A percentile compares a stretch with the other conserved stretches of the same genome.
Conservation (phyloP, 2,329 filamentous ascomycete species). For the Curvularia spicifera region DNA sequence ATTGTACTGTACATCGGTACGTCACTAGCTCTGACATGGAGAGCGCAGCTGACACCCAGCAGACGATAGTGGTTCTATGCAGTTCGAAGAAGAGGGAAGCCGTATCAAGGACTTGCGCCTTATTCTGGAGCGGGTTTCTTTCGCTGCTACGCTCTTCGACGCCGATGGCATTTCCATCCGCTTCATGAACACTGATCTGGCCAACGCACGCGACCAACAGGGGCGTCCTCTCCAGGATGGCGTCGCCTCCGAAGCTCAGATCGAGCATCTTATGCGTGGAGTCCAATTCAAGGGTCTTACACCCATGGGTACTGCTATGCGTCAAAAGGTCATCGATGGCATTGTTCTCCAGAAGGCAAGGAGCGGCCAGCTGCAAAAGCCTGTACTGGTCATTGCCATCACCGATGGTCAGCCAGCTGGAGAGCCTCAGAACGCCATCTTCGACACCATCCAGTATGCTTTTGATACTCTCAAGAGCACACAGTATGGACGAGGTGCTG, state of each 20-base stretch:
- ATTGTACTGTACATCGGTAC: constrained; percentile 65
- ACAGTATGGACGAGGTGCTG: constrained; percentile 63
- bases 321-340: constrained; percentile 68
- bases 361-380: constrained; percentile 64
- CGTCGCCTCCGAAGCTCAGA: constrained; percentile 64
- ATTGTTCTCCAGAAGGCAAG: constrained; percentile 63
- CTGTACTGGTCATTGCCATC: constrained; percentile 69
- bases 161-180: constrained; percentile 70
- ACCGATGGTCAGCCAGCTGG: constrained; percentile 71
- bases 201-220: constrained; percentile 30
- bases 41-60: constrained; percentile 18
- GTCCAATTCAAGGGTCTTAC: constrained; percentile 71
- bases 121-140: constrained; percentile 68
- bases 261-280: constrained; percentile 63
- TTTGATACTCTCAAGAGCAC: constrained; percentile 57
- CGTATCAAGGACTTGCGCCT: constrained; percentile 71
- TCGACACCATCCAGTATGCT: constrained; percentile 64
- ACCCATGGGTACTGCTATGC: constrained; percentile 68
- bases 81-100: constrained; percentile 70
- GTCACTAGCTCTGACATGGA: constrained; percentile 2
- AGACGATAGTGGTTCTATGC: constrained; percentile 74
- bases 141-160: constrained; percentile 71
- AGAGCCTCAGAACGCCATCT: constrained; percentile 63
- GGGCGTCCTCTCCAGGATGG: constrained; percentile 57
- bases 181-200: constrained; percentile 70